These are phyloP conservation scores for Oemleria cerasiformis DNA, from an alignment of 306 rosid genomes.

Conservation along the genomic window DNA sequence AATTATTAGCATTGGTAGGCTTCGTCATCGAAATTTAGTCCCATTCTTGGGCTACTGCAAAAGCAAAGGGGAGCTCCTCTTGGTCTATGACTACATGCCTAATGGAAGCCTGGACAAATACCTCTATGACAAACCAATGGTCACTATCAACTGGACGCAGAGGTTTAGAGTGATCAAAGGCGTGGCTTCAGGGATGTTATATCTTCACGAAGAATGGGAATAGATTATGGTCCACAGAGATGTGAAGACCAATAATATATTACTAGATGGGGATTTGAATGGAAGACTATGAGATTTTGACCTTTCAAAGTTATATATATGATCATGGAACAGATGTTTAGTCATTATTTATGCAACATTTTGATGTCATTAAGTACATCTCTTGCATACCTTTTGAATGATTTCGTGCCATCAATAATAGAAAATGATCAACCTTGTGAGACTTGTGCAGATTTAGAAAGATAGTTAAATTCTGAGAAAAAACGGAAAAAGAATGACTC, in stretches of 20 bases:
- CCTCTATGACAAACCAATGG: slow-evolving; percentile 33
- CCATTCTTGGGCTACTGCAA: slow-evolving; percentile 62
- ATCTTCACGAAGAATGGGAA: slow-evolving; percentile 73
- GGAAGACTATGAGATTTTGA: slow-evolving; percentile 76
- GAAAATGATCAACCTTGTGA: too few relatives aligned
- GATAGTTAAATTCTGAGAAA: too few relatives aligned
- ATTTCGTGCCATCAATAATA: too few relatives aligned
- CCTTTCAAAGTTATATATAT: slow-evolving; percentile 53
- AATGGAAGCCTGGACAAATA: slow-evolving; percentile 71
- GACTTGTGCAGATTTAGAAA: too few relatives aligned
- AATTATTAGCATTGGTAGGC: slow-evolving; percentile 57
- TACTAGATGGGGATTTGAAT: slow-evolving; percentile 53
- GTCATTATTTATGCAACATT: too few relatives aligned
- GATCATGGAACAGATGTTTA: slow-evolving; percentile 59
- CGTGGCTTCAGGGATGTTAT: slow-evolving; percentile 58
- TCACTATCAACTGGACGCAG: slow-evolving; percentile 53
- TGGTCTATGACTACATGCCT: slow-evolving; percentile 67
- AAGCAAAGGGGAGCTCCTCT: slow-evolving; percentile 52
- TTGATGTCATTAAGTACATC: too few relatives aligned
- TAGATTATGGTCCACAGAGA: slow-evolving; percentile 73
- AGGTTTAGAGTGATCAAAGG: slow-evolving; percentile 50
- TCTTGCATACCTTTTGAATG: too few relatives aligned
- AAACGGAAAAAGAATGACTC: too few relatives aligned
- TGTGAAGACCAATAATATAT: slow-evolving; percentile 67
- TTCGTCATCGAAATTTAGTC: slow-evolving; percentile 64